These are phyloP conservation scores for Suillus lakei DNA, from an alignment of 768 basidiomycete species.

Conservation along the genomic window DNA sequence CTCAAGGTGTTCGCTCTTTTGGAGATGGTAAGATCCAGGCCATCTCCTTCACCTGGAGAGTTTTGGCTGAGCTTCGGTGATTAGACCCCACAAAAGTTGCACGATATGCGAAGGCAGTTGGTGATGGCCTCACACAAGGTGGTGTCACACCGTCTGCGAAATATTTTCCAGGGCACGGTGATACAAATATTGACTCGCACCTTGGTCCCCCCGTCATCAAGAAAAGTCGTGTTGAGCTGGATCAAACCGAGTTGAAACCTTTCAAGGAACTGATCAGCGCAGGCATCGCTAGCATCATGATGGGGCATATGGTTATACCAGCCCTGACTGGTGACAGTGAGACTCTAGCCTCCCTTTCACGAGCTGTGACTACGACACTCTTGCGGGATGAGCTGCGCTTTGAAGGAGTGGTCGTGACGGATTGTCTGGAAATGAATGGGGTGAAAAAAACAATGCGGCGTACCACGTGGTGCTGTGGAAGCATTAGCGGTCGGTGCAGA, in stretches of 20 bases:
- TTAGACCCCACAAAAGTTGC: slow-evolving; percentile 61
- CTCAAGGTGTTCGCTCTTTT: slow-evolving; percentile 67
- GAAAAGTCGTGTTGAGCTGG: slow-evolving; percentile 50
- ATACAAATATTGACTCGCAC: slow-evolving; percentile 75
- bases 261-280: slow-evolving; percentile 52
- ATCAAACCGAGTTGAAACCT: slow-evolving; percentile 58
- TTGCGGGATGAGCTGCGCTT: slow-evolving; percentile 57
- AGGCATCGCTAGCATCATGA: slow-evolving; percentile 64
- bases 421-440: slow-evolving; percentile 81
- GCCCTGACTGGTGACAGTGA: slow-evolving; percentile 52
- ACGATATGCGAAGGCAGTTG: slow-evolving; percentile 50
- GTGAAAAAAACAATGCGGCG: slow-evolving; percentile 49
- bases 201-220: slow-evolving; percentile 64
- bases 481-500: slow-evolving; percentile 69
- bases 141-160: slow-evolving; percentile 67
- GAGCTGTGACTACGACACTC: slow-evolving; percentile 53
- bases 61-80: background rate
- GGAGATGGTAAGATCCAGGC: slow-evolving; percentile 55
- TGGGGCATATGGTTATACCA: slow-evolving; percentile 75
- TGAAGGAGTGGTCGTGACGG: slow-evolving; percentile 68
- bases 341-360: slow-evolving; percentile 63
- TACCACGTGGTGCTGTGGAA: slow-evolving; percentile 58
- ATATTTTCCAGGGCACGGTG: slow-evolving; percentile 79
- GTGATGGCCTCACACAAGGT: slow-evolving; percentile 49
- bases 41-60: background rate